Conservation (phyloP, 2,329 filamentous ascomycete species). For the Chalaropsis ovoidea region DNA sequence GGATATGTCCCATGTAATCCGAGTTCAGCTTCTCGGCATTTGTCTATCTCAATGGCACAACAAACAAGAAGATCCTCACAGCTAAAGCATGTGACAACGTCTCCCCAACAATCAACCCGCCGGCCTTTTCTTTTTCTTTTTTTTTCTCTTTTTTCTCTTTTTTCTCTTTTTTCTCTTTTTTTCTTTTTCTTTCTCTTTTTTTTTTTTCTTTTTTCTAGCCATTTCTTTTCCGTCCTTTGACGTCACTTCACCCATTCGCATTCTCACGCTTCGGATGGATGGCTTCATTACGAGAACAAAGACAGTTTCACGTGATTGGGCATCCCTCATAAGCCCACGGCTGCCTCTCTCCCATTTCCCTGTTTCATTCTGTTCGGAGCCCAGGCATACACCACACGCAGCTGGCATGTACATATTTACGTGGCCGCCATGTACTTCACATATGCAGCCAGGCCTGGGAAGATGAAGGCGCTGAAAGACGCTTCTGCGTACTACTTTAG, state of each 20-base stretch:
- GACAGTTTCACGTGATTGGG: background rate
- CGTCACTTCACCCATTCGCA: background rate
- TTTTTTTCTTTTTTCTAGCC: background rate
- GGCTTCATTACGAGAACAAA: background rate
- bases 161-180: background rate
- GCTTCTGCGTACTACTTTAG: conserved; percentile 6
- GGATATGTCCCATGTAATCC: background rate
- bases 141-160: background rate
- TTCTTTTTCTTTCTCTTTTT: background rate
- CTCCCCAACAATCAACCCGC: no score
- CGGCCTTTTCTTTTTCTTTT: background rate
- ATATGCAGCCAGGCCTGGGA: background rate
- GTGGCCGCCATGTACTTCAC: background rate
- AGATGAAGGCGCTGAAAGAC: background rate
- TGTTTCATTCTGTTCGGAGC: background rate
- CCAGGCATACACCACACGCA: background rate
- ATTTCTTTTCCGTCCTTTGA: background rate
- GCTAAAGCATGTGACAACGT: background rate
- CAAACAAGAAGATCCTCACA: background rate
- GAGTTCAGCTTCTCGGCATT: conserved; percentile 1
- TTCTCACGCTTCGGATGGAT: background rate
- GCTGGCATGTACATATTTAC: background rate
- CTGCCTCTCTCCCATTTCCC: background rate
- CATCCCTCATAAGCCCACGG: background rate
- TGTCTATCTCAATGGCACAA: background rate